Evolutionary conservation across 257 asterid genomes (phyloP).

Genomic region (Nicotiana obtusifolia): DNA sequence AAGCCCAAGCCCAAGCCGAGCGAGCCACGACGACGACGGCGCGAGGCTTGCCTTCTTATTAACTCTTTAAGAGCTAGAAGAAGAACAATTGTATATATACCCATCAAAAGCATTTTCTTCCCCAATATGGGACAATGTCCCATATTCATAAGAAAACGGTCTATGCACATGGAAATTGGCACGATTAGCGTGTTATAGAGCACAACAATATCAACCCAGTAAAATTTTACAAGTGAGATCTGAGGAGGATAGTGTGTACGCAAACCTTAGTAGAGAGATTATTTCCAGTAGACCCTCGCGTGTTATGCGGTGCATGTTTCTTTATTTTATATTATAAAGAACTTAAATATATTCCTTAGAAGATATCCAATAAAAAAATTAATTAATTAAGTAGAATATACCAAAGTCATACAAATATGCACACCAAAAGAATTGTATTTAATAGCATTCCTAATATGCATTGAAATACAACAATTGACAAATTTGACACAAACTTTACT

Average conservation of each 20-base stretch:
- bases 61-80: too few species aligned
- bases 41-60: too few species aligned
- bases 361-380: not conserved
- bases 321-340: not conserved
- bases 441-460: not conserved
- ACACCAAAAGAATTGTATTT: not conserved
- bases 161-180: not conserved
- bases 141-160: not conserved
- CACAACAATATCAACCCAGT: too few species aligned
- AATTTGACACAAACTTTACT: not conserved
- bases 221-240: too few species aligned
- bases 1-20: too few species aligned
- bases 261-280: too few species aligned
- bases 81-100: too few species aligned
- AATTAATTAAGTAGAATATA: not conserved
- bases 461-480: not conserved
- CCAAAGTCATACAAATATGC: not conserved
- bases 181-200: not conserved
- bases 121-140: too few species aligned
- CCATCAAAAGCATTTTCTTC: too few species aligned
- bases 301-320: not conserved
- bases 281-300: too few species aligned
- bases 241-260: too few species aligned
- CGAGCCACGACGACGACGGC: too few species aligned
- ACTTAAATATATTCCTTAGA: not conserved